These are phyloP conservation scores for Incumbomyces delicatus DNA, from an alignment of 2,329 filamentous ascomycete genomes.

Conservation along the genomic window DNA sequence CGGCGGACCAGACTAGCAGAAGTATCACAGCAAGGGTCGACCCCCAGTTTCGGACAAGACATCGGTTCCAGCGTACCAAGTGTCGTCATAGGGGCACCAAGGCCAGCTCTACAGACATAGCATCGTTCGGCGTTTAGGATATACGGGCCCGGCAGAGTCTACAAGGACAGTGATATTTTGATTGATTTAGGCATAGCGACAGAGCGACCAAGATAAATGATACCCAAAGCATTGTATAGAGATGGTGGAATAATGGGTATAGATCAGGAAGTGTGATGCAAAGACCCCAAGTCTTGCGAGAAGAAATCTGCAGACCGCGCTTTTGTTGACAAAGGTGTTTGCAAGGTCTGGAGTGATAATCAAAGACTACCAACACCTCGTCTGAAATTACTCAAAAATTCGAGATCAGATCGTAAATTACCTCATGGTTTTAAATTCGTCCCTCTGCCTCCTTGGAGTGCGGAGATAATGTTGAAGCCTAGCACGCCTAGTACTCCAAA, in stretches of 20 bases:
- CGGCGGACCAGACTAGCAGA: too few species aligned
- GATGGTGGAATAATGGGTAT: neutral
- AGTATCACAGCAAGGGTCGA: neutral
- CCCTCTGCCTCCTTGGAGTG: too few species aligned
- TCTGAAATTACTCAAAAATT: too few species aligned
- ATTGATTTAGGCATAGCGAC: slow-evolving; percentile 7
- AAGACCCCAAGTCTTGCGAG: neutral
- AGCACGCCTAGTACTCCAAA: too few species aligned
- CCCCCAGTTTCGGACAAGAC: neutral
- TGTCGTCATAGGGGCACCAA: slow-evolving; percentile 14
- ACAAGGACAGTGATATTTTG: neutral
- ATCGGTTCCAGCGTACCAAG: neutral
- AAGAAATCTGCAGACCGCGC: too few species aligned
- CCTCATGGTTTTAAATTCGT: too few species aligned
- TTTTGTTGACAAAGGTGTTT: too few species aligned
- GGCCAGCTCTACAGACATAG: slow-evolving; percentile 16
- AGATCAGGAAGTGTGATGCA: neutral
- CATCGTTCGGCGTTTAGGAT: slow-evolving; percentile 8
- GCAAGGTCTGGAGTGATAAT: too few species aligned
- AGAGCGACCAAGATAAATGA: slow-evolving; percentile 1
- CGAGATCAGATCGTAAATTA: too few species aligned
- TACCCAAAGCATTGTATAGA: slow-evolving; percentile 4
- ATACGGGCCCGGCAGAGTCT: neutral
- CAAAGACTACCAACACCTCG: too few species aligned
- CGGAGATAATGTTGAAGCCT: too few species aligned